phyloP scores from a whole-genome alignment of 257 asterid genomes.

The Ophiorrhiza pumila region DNA sequence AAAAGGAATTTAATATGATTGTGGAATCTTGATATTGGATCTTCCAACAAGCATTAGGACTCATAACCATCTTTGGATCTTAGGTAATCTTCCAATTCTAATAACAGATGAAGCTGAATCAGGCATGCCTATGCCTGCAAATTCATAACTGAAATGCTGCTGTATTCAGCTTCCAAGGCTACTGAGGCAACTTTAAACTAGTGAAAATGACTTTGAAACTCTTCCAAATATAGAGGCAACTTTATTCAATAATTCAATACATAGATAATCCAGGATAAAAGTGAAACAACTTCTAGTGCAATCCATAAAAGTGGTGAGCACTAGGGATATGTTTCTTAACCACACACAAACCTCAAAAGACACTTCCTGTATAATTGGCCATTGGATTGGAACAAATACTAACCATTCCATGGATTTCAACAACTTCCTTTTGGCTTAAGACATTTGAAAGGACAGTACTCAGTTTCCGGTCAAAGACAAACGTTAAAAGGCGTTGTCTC shows the following conservation, averaged over 20 bases:
- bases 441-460: background rate
- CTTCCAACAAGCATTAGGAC: background rate
- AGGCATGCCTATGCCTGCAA: background rate
- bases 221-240: slow-evolving; percentile 1
- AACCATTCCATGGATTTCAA: background rate
- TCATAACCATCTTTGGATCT: background rate
- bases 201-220: background rate
- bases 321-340: slow-evolving; percentile 12
- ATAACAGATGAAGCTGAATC: background rate
- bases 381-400: background rate
- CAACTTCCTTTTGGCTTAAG: background rate
- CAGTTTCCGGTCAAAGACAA: slow-evolving; percentile 20
- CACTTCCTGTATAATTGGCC: background rate
- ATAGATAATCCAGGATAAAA: slow-evolving; percentile 3
- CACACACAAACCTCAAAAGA: slow-evolving; percentile 2
- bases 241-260: slow-evolving; percentile 7
- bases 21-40: background rate
- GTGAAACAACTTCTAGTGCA: slow-evolving; percentile 10
- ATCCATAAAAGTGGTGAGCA: slow-evolving; percentile 17
- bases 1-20: too few relatives aligned
- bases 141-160: background rate
- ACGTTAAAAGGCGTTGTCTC: slow-evolving; percentile 33
- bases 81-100: background rate
- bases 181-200: too few relatives aligned
- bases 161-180: background rate